Evolutionary conservation across 352 stramenopile species (phyloP), one percentile per base, ranked within the genome.

Genomic region (Peronospora farinosa): DNA sequence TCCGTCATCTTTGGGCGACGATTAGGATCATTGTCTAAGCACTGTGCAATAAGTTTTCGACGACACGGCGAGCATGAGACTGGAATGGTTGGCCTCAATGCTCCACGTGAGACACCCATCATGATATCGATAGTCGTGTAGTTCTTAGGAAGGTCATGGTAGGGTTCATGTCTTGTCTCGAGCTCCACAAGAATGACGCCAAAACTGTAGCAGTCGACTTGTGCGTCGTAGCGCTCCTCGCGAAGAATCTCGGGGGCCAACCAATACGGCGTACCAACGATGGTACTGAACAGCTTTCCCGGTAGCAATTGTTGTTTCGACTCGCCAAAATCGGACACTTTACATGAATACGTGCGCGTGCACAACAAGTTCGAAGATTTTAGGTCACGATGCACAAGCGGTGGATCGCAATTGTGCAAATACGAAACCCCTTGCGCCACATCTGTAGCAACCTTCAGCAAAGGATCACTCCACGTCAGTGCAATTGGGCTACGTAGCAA

Each of bases 131-230:
- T 88, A 1, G 65, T 74, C 7, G 78, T 86, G 47, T 65, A 78
- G 54, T 78, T 55, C 41, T 78, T 72, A 7, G 60, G 58, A 12
- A 74, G 53, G 44, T 90, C 76, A 38, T 77, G 65, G 47, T 92
- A 92, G 35, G 81, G 81, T 42, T 89, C 74, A 12, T 67, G 73
- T 9, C 78, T 69, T 5, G 78, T 87, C 55, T 90, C 81, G 15
- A 92, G 72, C 59, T 92, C 81, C 13, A 90, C 78, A 7, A 95
- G 56, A 41, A 95, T 86, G 32, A 95, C 83, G 19, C 79, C 82
- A 69, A 92, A 95, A 45, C 80, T 92, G 62, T 93, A 95, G 60
- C 78, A 86, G 55, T 95, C 84, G 9, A 92, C 82, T 59, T 89
- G 77, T 3, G 73, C 74, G 46, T 88, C 78, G 45, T 93, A 95